phyloP scores from a whole-genome alignment of 371 early-diverging fungal genomes.

The Mucor saturninus region DNA sequence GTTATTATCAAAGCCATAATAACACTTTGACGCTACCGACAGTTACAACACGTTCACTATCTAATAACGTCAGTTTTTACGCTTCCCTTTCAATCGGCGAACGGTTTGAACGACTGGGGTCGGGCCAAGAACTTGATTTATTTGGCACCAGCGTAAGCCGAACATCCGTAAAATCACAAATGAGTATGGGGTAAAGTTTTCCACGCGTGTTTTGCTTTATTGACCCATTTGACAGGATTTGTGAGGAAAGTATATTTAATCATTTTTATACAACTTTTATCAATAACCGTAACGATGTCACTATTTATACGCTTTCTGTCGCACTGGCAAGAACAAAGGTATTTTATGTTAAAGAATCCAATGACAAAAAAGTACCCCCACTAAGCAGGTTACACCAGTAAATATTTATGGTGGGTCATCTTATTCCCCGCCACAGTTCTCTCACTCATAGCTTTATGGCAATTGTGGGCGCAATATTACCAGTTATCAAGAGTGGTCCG shows the following conservation, averaged over 20 bases:
- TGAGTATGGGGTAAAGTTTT: conserved; percentile 32
- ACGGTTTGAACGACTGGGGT: conserved; percentile 34
- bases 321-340: conserved; percentile 27
- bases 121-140: conserved; percentile 45
- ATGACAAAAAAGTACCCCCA: neutral
- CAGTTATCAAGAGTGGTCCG: conserved; percentile 33
- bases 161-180: conserved; percentile 37
- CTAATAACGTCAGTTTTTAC: conserved; percentile 14
- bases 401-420: conserved; percentile 44
- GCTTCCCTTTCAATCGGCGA: conserved; percentile 14
- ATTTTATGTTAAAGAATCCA: neutral
- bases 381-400: conserved; percentile 14
- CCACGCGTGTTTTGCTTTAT: neutral
- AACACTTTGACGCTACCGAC: conserved; percentile 7
- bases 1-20: conserved; percentile 4
- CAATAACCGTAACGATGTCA: neutral
- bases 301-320: conserved; percentile 7
- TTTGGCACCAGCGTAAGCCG: conserved; percentile 45
- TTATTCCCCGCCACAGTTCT: conserved; percentile 34
- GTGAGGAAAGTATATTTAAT: conserved; percentile 24
- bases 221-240: conserved; percentile 10
- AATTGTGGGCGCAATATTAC: conserved; percentile 48
- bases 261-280: conserved; percentile 8
- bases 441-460: conserved; percentile 33
- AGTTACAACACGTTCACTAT: conserved; percentile 3